phyloP scores from a whole-genome alignment of 768 basidiomycete genomes.

The Boletus sensibilis region DNA sequence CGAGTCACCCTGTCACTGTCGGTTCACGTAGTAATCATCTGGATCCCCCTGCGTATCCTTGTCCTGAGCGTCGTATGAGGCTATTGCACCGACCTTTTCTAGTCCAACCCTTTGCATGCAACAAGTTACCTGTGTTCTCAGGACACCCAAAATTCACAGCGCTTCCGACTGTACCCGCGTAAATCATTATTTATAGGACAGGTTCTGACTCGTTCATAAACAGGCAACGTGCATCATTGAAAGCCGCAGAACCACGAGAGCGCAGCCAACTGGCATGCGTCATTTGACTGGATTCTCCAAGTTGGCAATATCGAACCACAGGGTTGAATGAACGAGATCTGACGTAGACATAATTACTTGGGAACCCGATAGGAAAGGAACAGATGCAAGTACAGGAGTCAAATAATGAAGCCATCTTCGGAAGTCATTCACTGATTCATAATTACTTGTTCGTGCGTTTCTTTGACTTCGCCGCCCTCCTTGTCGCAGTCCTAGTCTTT shows the following conservation, averaged over 20 bases:
- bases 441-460: background rate
- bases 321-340: background rate
- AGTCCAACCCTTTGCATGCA: no score
- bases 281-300: background rate
- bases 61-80: no score
- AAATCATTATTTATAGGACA: background rate
- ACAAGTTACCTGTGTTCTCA: background rate
- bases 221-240: background rate
- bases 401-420: background rate
- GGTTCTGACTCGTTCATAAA: background rate
- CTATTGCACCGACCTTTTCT: no score
- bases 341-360: background rate
- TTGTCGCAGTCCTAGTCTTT: constrained; percentile 2
- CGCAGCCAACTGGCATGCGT: background rate
- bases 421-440: background rate
- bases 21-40: no score
- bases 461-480: background rate
- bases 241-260: background rate
- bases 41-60: no score
- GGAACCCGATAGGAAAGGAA: background rate
- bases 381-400: background rate
- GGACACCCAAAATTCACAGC: constrained; percentile 2
- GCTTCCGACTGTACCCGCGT: background rate
- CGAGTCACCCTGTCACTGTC: constrained; percentile 1
- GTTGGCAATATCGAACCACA: constrained; percentile 4